Evolutionary conservation across 495 filamentous ascomycete species (phyloP), one percentile per base, ranked within the genome.

Genomic region (Lentithecium fluviatile): DNA sequence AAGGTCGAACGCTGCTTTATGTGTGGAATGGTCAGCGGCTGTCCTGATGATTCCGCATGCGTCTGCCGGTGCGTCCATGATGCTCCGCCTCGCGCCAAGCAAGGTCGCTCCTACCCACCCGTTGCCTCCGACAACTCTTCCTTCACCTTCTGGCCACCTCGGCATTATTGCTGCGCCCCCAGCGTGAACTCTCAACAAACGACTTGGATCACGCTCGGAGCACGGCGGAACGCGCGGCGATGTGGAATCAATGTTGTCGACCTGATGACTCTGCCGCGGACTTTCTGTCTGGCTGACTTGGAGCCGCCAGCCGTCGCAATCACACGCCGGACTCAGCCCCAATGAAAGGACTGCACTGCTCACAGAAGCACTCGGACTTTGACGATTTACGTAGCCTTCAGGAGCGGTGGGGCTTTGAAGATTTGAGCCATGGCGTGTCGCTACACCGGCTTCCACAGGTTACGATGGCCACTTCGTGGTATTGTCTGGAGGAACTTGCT

Each of bases 211-310:
- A 25, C 40, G 23, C 38, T 37, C 38, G 58, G 50, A 40, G 59
- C 59, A 38, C 51, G 59, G 59, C 59, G 51, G 37, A 62, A 62
- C 59, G 52, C 59, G 59, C 45, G 52, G 56, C 36, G 45, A 42
- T n/a, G 40, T 43, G 6, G 40, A 43, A n/a, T n/a, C n/a, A n/a
- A 43, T 43, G 40, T 29, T 23, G 20, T 34, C 11, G 25, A 13
- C 25, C 32, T 40, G 45, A 51, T 4, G 23, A 26, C 42, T 38
- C 50, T 19, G 50, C 50, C n/a, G 49, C 38, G 40, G 38, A 49
- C 45, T 25, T 17, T 15, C 8, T 24, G 32, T 19, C 24, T 26
- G 36, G 3, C 42, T 46, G 29, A 32, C 29, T 32, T 54, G n/a
- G 19, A 24, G 21, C 29, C 7, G 48, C 19, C 24, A 50, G 13